Evolutionary conservation across 2,329 filamentous ascomycete genomes (phyloP), one percentile per base, ranked within the genome.

Genomic region (Canariomyces notabilis): DNA sequence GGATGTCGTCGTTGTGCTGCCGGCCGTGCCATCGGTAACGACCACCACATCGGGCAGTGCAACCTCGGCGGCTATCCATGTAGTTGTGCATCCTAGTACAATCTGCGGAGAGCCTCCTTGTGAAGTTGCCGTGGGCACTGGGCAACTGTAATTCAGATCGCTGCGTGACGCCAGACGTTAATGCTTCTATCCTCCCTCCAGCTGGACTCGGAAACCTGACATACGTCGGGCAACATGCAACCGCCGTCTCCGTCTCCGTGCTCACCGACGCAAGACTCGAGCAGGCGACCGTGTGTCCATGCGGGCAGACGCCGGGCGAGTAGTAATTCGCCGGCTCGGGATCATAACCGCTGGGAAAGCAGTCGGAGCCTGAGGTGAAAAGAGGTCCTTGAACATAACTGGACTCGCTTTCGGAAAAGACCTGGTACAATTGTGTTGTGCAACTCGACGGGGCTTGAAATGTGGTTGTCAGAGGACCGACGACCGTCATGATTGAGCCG

Each of bases 381-480:
- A 61, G 50, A 2, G 59, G 59, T 2, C 59, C 59, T 35, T 60
- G 58, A 18, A 59, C 51, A 20, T 57, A 60, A 22, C 52, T 43
- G 40, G 52, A 59, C 6, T 46, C 33, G 11, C 14, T 38, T 14
- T 32, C 44, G 7, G 50, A 53, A 46, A 49, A 53, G 38, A 59
- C 45, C 38, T 60, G 59, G 40, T 59, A 61, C 18, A 61, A 42
- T 19, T 54, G 49, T 4, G 57, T 49, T 15, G 56, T 46, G 39
- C 59, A 61, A 42, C 51, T 58, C 20, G 56, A 43, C 36, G 59
- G 59, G 22, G 58, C 53, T 38, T 43, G 44, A 31, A 59, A 61
- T 2, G 55, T 58, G n/a, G 59, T 61, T 38, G 59, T 61, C 47
- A 61, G 54, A 42, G 58, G 54, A 36, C 59, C 59, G 53, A 56